Percentiles rank a stretch among this genome's conserved stretches.
phyloP scores from a whole-genome alignment of 768 basidiomycete genomes.

The Boletellus sp. region DNA sequence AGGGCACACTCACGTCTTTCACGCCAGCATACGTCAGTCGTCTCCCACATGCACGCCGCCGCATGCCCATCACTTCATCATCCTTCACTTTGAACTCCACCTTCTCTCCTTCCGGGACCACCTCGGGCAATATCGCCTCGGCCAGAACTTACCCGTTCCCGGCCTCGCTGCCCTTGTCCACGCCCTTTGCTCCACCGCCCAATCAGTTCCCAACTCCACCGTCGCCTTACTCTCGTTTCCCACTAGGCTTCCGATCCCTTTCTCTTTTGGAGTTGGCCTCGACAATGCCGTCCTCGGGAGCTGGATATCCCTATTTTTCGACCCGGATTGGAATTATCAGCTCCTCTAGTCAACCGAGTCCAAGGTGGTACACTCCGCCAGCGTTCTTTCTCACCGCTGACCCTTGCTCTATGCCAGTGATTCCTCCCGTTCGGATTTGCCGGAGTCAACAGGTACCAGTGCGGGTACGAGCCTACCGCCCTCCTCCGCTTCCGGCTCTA shows the following conservation, averaged over 20 bases:
- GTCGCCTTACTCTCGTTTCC: neutral
- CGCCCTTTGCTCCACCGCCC: conserved; percentile 3
- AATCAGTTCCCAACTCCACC: conserved; percentile 6
- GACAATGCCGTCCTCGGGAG: conserved; percentile 4
- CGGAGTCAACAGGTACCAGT: conserved; percentile 5
- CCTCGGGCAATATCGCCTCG: conserved; percentile 5
- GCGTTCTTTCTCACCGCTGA: conserved; percentile 2
- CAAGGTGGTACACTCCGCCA: conserved; percentile 10
- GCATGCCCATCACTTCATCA: conserved; percentile 26
- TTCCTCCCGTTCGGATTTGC: neutral
- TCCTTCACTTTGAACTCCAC: conserved; percentile 17
- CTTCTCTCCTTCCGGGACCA: conserved; percentile 4
- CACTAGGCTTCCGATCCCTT: conserved; percentile 1
- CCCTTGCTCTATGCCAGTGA: neutral
- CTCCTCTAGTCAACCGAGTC: neutral
- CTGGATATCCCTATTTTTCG: neutral
- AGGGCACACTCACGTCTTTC: conserved; percentile 22
- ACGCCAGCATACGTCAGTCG: conserved; percentile 16
- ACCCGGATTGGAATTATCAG: neutral
- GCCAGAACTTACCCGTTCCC: conserved; percentile 11
- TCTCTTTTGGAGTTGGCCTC: neutral
- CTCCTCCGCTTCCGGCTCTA: conserved; percentile 11
- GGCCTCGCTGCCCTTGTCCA: conserved; percentile 19
- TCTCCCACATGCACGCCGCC: conserved; percentile 27
- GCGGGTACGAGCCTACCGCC: conserved; percentile 18